A percentile compares a stretch with the other conserved stretches of the same genome.
Evolutionary conservation across 106 monocot species (phyloP).

Genomic region (Posidonia australis): DNA sequence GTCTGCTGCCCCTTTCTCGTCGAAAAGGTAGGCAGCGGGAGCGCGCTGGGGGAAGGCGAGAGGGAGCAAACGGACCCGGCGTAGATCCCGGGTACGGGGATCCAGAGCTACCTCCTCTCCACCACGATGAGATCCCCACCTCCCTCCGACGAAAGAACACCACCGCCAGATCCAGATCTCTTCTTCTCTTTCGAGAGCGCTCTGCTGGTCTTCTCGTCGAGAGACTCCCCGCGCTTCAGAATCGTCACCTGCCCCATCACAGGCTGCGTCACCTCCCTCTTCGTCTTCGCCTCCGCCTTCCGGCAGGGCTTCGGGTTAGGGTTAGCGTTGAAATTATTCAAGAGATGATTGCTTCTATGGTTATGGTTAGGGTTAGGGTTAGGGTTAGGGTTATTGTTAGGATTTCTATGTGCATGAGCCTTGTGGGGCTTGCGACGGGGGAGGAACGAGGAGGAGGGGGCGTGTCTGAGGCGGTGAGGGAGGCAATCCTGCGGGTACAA

Average conservation of each 20-base stretch:
- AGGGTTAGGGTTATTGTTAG: background rate
- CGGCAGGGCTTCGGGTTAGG: background rate
- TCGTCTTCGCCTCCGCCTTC: background rate
- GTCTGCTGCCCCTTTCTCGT: background rate
- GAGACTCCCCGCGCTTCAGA: conserved; percentile 11
- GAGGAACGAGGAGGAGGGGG: background rate
- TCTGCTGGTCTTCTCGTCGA: conserved; percentile 3
- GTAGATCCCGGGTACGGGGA: background rate
- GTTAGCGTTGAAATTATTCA: no score
- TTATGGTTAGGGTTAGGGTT: background rate
- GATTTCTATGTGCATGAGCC: background rate
- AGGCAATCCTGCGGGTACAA: conserved; percentile 10
- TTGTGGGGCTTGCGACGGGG: conserved; percentile 5
- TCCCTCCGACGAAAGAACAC: conserved; percentile 1
- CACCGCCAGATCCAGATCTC: background rate
- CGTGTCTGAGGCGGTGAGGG: background rate
- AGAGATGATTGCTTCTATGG: background rate
- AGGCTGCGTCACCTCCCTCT: background rate
- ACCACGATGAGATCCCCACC: conserved; percentile 15
- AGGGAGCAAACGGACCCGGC: conserved; percentile 6
- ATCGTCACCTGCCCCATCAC: conserved; percentile 13
- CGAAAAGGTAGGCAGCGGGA: conserved; percentile 5
- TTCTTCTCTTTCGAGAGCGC: conserved; percentile 3
- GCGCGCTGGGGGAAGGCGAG: conserved; percentile 5
- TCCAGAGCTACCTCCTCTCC: conserved; percentile 1